Conservation (phyloP, 176 grass and related monocot species). For the Aegilops tauschii region DNA sequence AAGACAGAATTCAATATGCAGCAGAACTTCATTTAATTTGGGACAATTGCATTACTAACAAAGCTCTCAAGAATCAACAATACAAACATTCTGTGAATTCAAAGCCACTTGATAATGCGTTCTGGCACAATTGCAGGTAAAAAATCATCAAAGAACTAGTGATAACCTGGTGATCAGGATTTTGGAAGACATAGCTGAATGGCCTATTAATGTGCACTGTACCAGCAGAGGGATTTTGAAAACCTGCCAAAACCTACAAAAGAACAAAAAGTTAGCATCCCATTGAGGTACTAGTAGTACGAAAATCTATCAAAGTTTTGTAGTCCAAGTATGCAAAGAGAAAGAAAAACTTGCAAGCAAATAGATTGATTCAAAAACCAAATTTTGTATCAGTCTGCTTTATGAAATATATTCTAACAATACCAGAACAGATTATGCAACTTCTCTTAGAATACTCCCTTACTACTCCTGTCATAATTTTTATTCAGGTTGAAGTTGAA, state of each 20-base stretch:
- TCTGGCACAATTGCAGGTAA: background rate
- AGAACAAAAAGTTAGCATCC: constrained; percentile 22
- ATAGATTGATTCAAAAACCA: background rate
- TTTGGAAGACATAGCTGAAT: constrained; percentile 95
- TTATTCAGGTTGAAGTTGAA: background rate
- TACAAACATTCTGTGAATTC: background rate
- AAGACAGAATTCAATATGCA: background rate
- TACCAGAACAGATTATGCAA: background rate
- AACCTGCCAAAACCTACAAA: constrained; percentile 75
- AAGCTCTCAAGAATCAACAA: background rate
- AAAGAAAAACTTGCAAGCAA: background rate
- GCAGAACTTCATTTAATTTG: background rate
- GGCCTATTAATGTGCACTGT: constrained; percentile 57
- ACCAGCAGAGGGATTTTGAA: constrained; percentile 57
- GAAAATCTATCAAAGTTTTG: background rate
- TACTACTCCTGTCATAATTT: background rate
- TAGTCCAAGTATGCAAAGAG: background rate
- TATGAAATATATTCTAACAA: background rate
- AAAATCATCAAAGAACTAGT: background rate
- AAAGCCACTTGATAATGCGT: background rate
- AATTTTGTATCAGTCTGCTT: background rate
- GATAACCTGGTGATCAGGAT: constrained; percentile 93
- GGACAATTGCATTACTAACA: background rate
- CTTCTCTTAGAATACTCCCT: background rate
- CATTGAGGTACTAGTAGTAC: background rate